Base-by-base conservation (phyloP, 1,139 yeast genomes). In the Kodamaea plutei region DNA sequence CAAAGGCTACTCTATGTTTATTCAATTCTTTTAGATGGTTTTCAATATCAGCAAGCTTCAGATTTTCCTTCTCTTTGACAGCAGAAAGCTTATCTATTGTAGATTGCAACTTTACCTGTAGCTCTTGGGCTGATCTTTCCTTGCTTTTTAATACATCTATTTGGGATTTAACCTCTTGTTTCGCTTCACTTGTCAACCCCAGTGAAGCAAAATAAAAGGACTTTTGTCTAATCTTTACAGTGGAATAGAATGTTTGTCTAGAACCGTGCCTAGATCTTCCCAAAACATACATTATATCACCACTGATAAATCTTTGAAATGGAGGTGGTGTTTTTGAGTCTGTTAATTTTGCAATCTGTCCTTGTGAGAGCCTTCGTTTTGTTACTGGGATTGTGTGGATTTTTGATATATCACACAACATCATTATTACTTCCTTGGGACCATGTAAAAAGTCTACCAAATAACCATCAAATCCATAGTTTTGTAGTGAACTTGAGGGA, bases 401-500 rank as follows among this genome's bases (percentile, higher is more conserved):
- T 26, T 63, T 65, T 9, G 74, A 62, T 18, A 69, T 68, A 38
- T 74, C 79, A 43, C 83, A 78, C 28, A 91, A 64, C 87, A 84
- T 85, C 33, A 71, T 67, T 28, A 87, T 51, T 1, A 91, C 95
- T n/a, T 74, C 72, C 7, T 56, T 51, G 1, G 96, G 95, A 0
- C 96, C 98, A 1, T 61, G 58, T 2, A 91, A 49, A 39, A 76
- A 76, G 46, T 91, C 96, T 2, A 76, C 58, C 21, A 88, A 47
- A 45, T 74, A 84, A 0, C 95, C 93, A 38, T 84, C 95, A 53
- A 91, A 85, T 0, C 96, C 96, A 16, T 60, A 53, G 1, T 43
- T 27, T 20, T 43, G 47, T 4, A 88, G 44, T 60, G 52, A 6
- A 60, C 67, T 6, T 38, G 40, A 0, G 66, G 53, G 41, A 7